These are phyloP conservation scores for Homolaphlyctis polyrhiza DNA, from an alignment of 371 early-diverging fungal genomes.

Conservation along the genomic window DNA sequence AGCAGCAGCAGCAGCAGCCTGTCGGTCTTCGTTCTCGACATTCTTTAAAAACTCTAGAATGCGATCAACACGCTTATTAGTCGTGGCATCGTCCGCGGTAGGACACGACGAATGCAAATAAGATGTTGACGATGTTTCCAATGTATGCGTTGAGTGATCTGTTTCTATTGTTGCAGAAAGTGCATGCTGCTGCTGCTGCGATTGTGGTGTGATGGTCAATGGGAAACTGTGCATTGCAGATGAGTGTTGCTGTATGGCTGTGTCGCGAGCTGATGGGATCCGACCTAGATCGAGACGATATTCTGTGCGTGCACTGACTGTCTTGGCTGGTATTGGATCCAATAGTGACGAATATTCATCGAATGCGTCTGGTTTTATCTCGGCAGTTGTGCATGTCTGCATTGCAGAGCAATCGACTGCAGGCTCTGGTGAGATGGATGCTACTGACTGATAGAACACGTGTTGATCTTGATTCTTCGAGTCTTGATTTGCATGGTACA, in stretches of 20 bases:
- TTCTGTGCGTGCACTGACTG: background rate
- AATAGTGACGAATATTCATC: too few species aligned
- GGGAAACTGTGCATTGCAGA: background rate
- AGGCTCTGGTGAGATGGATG: too few species aligned
- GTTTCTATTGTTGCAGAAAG: background rate
- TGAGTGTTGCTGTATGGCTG: background rate
- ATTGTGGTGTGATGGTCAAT: background rate
- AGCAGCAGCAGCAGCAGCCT: background rate
- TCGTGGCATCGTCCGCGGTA: constrained; percentile 12
- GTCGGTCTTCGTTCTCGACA: constrained; percentile 22
- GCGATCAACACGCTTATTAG: constrained; percentile 20
- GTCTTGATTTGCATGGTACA: too few species aligned
- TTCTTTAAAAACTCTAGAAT: constrained; percentile 29
- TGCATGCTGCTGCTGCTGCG: background rate
- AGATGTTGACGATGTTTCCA: background rate
- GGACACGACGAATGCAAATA: background rate
- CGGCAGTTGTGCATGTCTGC: too few species aligned
- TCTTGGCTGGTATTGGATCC: background rate
- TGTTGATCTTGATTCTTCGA: too few species aligned
- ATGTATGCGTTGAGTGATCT: background rate
- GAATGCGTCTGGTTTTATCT: too few species aligned
- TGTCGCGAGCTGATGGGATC: background rate
- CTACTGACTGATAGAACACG: too few species aligned
- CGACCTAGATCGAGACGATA: background rate
- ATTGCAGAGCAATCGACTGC: too few species aligned